These are phyloP conservation scores for Apiotrichum akiyoshidainum DNA, from an alignment of 1,284 basidiomycete genomes.

Conservation along the genomic window DNA sequence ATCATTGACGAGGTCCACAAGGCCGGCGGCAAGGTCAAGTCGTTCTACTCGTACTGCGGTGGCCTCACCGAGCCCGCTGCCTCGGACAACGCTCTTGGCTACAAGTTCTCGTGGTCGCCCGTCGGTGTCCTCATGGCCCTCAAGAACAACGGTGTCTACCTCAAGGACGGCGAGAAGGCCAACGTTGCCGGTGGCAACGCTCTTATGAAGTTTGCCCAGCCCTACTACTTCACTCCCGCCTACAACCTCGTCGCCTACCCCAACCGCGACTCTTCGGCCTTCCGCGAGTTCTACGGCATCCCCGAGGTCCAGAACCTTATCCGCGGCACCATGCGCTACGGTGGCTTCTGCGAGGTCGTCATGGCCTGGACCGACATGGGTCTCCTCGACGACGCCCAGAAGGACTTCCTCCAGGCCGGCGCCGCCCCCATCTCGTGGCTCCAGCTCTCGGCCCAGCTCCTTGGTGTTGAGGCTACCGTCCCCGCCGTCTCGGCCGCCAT, in stretches of 20 bases:
- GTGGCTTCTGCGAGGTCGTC: slow-evolving; percentile 98
- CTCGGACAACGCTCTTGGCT: slow-evolving; percentile 91
- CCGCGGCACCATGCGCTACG: slow-evolving; percentile 91
- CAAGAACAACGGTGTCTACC: slow-evolving; percentile 85
- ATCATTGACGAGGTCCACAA: slow-evolving; percentile 91
- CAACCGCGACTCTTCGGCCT: slow-evolving; percentile 90
- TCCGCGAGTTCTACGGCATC: slow-evolving; percentile 80
- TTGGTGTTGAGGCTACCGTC: slow-evolving; percentile 69
- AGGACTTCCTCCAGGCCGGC: slow-evolving; percentile 70
- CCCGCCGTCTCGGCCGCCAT: slow-evolving; percentile 70
- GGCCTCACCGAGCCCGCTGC: slow-evolving; percentile 83
- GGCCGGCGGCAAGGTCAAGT: slow-evolving; percentile 91
- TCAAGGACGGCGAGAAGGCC: slow-evolving; percentile 63
- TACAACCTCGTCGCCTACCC: slow-evolving; percentile 97
- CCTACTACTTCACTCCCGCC: slow-evolving; percentile 93
- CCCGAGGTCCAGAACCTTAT: slow-evolving; percentile 90
- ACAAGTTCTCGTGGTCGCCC: slow-evolving; percentile 99
- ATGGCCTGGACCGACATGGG: slow-evolving; percentile 82
- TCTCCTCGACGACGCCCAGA: slow-evolving; percentile 72
- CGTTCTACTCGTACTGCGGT: slow-evolving; percentile 95
- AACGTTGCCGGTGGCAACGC: slow-evolving; percentile 62
- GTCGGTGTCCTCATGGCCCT: slow-evolving; percentile 93
- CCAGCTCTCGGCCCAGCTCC: slow-evolving; percentile 75
- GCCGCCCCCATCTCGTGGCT: slow-evolving; percentile 67
- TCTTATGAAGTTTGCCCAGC: slow-evolving; percentile 81